A percentile compares a stretch with the other conserved stretches of the same genome.
Conservation (phyloP, 345 rosid species). For the Firmiana major region DNA sequence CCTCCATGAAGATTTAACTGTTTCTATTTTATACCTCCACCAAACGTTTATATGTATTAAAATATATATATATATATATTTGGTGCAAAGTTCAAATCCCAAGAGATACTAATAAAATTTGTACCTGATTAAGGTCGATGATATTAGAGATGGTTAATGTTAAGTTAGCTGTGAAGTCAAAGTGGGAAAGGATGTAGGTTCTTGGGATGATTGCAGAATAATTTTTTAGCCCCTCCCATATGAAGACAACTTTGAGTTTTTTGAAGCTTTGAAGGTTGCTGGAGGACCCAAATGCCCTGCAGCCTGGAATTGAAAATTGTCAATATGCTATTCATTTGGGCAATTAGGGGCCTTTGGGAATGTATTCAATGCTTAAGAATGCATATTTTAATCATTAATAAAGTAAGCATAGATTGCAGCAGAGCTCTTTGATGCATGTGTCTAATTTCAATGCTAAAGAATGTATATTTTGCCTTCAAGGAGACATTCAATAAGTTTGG, state of each 20-base stretch:
- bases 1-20: neutral
- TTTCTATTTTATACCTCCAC: too few relatives aligned
- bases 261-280: conserved; percentile 76
- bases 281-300: conserved; percentile 72
- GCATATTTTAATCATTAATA: too few relatives aligned
- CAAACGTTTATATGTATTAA: too few relatives aligned
- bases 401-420: neutral
- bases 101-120: conserved; percentile 1
- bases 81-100: neutral
- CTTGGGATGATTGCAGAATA: conserved; percentile 58
- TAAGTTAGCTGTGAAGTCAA: conserved; percentile 86
- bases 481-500: neutral
- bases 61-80: too few relatives aligned
- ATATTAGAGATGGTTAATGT: conserved; percentile 75
- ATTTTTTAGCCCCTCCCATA: conserved; percentile 34
- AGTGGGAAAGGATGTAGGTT: conserved; percentile 82
- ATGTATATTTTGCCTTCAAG: neutral
- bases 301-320: conserved; percentile 41
- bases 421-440: too few relatives aligned
- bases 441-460: too few relatives aligned
- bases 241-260: conserved; percentile 66
- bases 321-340: neutral
- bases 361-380: neutral
- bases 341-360: conserved; percentile 2
- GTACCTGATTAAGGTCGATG: conserved; percentile 73